These are phyloP conservation scores for Vicia faba DNA, from an alignment of 306 rosid species.

Conservation along the genomic window DNA sequence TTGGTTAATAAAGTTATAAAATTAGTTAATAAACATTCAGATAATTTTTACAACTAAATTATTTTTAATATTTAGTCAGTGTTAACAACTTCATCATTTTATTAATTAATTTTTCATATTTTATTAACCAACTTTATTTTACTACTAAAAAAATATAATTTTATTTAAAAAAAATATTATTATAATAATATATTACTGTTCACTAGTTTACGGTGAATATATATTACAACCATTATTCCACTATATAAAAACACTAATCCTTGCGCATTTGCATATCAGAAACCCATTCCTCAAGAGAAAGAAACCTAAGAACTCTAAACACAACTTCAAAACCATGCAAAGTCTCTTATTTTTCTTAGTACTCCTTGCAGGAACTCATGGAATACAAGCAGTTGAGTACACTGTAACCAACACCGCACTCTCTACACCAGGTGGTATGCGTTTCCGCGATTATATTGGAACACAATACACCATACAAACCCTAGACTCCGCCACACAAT, in stretches of 20 bases:
- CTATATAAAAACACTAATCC: conserved; percentile 10
- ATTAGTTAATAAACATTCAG: too few species aligned
- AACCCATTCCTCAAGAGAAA: background rate
- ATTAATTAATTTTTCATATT: too few species aligned
- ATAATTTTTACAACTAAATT: too few species aligned
- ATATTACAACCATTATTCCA: background rate
- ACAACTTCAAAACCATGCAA: conserved; percentile 18
- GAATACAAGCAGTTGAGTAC: conserved; percentile 43
- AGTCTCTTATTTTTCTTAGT: conserved; percentile 35
- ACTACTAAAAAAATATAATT: too few species aligned
- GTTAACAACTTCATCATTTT: too few species aligned
- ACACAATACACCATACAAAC: conserved; percentile 30
- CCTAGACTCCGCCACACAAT: conserved; percentile 35
- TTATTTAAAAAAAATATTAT: too few species aligned
- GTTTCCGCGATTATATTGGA: conserved; percentile 44
- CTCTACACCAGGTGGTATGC: conserved; percentile 42
- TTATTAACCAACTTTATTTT: too few species aligned
- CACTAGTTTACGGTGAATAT: too few species aligned
- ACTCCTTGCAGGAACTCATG: conserved; percentile 32
- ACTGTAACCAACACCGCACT: conserved; percentile 44
- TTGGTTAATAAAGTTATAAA: too few species aligned
- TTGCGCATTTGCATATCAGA: background rate
- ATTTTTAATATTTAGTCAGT: too few species aligned
- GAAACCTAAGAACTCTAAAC: background rate
- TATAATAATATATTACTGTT: too few species aligned